These are phyloP conservation scores for Leccinellum luteum DNA, from an alignment of 768 basidiomycete species.

Conservation along the genomic window DNA sequence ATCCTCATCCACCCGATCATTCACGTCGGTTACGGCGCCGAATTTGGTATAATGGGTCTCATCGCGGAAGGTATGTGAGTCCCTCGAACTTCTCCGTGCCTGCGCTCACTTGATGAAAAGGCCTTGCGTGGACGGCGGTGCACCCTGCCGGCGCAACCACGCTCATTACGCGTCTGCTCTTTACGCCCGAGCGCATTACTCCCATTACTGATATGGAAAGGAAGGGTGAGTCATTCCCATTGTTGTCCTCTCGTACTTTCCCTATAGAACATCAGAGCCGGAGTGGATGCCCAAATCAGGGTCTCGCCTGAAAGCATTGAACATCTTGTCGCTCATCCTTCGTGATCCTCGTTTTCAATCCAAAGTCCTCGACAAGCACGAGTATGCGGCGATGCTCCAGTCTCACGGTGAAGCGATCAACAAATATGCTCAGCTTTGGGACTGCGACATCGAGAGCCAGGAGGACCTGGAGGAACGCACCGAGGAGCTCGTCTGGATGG, in stretches of 20 bases:
- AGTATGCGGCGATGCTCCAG: conserved; percentile 35
- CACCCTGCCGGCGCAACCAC: conserved; percentile 39
- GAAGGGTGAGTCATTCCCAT: conserved; percentile 10
- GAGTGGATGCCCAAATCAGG: conserved; percentile 31
- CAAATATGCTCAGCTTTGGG: conserved; percentile 48
- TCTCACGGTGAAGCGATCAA: conserved; percentile 41
- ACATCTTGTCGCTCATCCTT: conserved; percentile 53
- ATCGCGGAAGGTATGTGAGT: conserved; percentile 53
- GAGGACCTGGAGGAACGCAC: conserved; percentile 48
- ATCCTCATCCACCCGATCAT: conserved; percentile 68
- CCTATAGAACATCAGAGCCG: too few relatives aligned
- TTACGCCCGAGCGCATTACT: conserved; percentile 19
- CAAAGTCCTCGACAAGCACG: conserved; percentile 28
- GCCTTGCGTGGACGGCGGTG: conserved; percentile 57
- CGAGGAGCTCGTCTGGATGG: conserved; percentile 61
- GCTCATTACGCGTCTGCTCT: conserved; percentile 35
- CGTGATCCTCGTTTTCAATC: conserved; percentile 42
- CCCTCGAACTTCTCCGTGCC: too few relatives aligned
- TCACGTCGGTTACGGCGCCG: conserved; percentile 59
- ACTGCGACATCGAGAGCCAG: conserved; percentile 34
- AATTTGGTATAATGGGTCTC: conserved; percentile 62
- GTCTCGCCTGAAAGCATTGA: conserved; percentile 44
- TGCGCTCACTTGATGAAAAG: conserved; percentile 32
- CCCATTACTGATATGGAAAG: conserved; percentile 22
- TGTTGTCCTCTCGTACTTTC: too few relatives aligned